Evolutionary conservation across 805 yeast genomes (phyloP), one percentile per base, ranked within the genome.

Genomic region (Yamadazyma olivae): DNA sequence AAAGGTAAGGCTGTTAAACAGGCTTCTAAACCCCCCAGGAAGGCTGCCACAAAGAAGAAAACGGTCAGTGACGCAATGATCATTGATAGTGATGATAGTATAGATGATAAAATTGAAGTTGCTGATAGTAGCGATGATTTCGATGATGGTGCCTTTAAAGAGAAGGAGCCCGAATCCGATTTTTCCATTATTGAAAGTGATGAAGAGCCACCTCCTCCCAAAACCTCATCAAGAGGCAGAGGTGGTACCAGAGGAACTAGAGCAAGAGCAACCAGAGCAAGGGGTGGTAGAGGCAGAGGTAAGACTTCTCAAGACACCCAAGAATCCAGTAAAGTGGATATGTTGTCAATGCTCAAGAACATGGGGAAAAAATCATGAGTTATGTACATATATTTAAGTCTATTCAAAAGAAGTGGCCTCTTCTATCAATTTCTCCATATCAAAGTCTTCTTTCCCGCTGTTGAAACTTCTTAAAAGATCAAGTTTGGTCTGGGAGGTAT

Each of bases 351-450:
- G 25, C 37, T 49, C 12, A 39, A 40, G 38, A 38, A 33, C 29
- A 42, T 49, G 43, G 45, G 35, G 22, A 32, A 41, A 27, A 27
- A 20, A 17, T 18, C 14, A 27, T 18, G 30, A 19, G 6, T 20
- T 20, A 35, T 10, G 14, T 29, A 24, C 5, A 25, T 28, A 25
- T 22, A 24, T 20, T 34, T 45, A 59, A n/a, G n/a, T 31, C 85
- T 47, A 60, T 32, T 86, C 95, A 55, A 85, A 57, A 15, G 86
- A 76, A 44, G 90, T 81, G 2, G 95, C 77, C 43, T 88, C 84
- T 17, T 73, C 70, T 20, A 91, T 76, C 44, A 93, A 72, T 27
- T 63, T 59, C 1, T 87, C 86, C 50, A 84, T 74, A 39, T 70
- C 67, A 53, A 93, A 91, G n/a, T 67, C 59, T 2, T 70, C 54